Evolutionary conservation across 2,329 filamentous ascomycete species (phyloP).

Genomic region (Ceratocystiopsis brevicomis): DNA sequence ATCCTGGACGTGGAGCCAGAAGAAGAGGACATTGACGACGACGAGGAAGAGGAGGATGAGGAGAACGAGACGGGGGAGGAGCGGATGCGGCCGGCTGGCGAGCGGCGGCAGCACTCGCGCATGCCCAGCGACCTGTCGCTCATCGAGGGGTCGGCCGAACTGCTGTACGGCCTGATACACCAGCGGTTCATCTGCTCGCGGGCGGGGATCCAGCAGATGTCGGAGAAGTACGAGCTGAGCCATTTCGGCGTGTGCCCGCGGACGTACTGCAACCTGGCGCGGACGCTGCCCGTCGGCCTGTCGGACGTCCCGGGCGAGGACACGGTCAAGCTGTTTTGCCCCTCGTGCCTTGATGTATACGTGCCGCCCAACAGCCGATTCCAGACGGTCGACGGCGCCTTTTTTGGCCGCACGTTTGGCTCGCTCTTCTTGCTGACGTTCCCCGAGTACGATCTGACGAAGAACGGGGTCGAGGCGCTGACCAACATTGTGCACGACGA

Average conservation of each 20-base stretch:
- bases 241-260: constrained; percentile 95
- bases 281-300: constrained; percentile 80
- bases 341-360: constrained; percentile 90
- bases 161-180: constrained; percentile 95
- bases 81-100: constrained; percentile 34
- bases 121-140: constrained; percentile 86
- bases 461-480: constrained; percentile 45
- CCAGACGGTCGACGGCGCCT: constrained; percentile 91
- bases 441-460: constrained; percentile 78
- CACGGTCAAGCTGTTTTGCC: constrained; percentile 96
- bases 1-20: constrained; percentile 96
- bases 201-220: constrained; percentile 95
- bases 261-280: constrained; percentile 75
- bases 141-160: constrained; percentile 93
- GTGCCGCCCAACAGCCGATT: constrained; percentile 94
- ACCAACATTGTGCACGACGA: constrained; percentile 13
- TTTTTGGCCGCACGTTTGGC: constrained; percentile 94
- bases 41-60: constrained; percentile 59
- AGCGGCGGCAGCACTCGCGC: constrained; percentile 61
- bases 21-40: constrained; percentile 74
- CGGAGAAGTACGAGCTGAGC: constrained; percentile 92
- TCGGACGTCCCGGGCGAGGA: constrained; percentile 92
- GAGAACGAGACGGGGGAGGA: constrained; percentile 52
- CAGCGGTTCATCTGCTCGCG: constrained; percentile 95
- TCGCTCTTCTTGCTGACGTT: constrained; percentile 97